These are phyloP conservation scores for Scheffersomyces quercinus DNA, from an alignment of 1,139 yeast genomes.

Conservation along the genomic window DNA sequence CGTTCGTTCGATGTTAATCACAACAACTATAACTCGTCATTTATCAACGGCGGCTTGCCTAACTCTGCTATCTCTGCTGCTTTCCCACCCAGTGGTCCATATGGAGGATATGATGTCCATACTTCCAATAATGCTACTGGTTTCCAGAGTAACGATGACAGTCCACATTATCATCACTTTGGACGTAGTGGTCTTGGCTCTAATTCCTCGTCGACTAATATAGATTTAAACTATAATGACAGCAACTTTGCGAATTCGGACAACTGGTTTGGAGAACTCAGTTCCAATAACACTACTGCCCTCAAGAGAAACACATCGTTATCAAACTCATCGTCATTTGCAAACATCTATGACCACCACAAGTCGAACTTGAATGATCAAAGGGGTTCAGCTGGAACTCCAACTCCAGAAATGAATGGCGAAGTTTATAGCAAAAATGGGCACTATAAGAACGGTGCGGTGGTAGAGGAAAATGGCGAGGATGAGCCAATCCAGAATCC, in stretches of 20 bases:
- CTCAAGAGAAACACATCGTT: conserved; percentile 1
- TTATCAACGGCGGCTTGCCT: conserved; percentile 22
- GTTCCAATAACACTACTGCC: background rate
- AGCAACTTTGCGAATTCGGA: background rate
- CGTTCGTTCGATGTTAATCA: conserved; percentile 14
- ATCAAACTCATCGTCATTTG: conserved; percentile 13
- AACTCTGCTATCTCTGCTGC: conserved; percentile 29
- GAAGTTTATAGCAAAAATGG: background rate
- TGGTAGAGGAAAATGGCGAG: background rate
- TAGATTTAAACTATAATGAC: background rate
- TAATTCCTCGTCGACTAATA: conserved; percentile 8
- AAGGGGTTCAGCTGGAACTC: background rate
- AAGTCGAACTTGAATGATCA: background rate
- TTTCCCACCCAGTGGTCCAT: conserved; percentile 28
- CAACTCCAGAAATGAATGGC: background rate
- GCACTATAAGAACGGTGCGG: background rate
- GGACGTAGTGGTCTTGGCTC: conserved; percentile 17
- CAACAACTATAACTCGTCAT: conserved; percentile 18
- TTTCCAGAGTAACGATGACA: conserved; percentile 7
- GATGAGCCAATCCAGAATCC: conserved; percentile 9
- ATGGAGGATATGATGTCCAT: conserved; percentile 6
- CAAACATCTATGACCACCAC: conserved; percentile 2
- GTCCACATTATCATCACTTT: conserved; percentile 12
- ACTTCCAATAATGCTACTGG: conserved; percentile 3
- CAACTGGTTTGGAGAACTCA: background rate